A percentile compares a stretch with the other conserved stretches of the same genome.
phyloP scores from a whole-genome alignment of 1,284 basidiomycete species.

The Porodaedalea pini region DNA sequence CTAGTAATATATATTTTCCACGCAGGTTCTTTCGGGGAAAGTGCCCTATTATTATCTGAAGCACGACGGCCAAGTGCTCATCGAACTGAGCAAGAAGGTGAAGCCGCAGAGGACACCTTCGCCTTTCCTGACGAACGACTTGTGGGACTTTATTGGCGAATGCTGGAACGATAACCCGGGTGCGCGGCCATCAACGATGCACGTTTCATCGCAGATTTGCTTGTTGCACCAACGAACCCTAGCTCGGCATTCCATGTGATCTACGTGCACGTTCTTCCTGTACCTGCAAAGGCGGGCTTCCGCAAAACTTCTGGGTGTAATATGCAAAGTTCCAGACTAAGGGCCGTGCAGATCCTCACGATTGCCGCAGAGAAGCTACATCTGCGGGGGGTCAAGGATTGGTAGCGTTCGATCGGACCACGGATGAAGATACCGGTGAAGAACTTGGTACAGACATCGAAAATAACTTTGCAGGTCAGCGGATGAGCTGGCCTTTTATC shows the following conservation, averaged over 20 bases:
- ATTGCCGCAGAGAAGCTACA: not conserved
- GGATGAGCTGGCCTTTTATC: not conserved
- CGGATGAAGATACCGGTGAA: no score
- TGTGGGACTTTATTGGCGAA: slow-evolving; percentile 38
- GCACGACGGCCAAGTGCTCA: slow-evolving; percentile 40
- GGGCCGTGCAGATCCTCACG: no score
- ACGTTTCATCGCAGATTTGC: slow-evolving; percentile 5
- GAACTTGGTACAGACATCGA: no score
- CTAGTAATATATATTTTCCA: slow-evolving; percentile 27
- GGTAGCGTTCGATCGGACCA: not conserved
- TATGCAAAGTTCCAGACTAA: no score
- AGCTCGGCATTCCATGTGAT: slow-evolving; percentile 5
- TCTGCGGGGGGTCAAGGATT: not conserved
- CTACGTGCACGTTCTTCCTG: not conserved
- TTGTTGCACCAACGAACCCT: slow-evolving; percentile 1
- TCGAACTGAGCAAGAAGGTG: slow-evolving; percentile 38
- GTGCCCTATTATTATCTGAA: slow-evolving; percentile 30
- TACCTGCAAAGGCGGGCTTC: no score
- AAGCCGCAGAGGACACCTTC: slow-evolving; percentile 38
- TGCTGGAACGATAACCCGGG: slow-evolving; percentile 35
- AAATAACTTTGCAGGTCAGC: not conserved
- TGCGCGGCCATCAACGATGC: slow-evolving; percentile 6
- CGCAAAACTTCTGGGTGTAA: no score
- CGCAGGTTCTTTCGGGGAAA: slow-evolving; percentile 41
- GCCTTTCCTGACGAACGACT: slow-evolving; percentile 37